These are phyloP conservation scores for Anthostomella pinea DNA, from an alignment of 2,329 filamentous ascomycete genomes.

Conservation along the genomic window DNA sequence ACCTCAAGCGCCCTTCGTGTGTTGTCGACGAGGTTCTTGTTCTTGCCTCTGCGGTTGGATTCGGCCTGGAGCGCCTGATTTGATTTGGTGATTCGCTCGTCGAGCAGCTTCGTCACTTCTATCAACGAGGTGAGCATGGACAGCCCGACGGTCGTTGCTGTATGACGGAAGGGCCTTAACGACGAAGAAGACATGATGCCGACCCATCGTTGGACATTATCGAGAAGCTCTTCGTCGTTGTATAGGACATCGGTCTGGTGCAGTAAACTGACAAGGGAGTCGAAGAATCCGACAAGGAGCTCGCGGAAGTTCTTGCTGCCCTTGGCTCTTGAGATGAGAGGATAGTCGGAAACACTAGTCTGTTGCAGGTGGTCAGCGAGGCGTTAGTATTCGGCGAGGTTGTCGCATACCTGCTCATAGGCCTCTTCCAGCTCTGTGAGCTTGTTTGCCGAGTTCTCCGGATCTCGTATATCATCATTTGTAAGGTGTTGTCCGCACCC, in stretches of 20 bases:
- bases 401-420: slow-evolving; percentile 67
- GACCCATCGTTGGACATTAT: slow-evolving; percentile 88
- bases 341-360: slow-evolving; percentile 74
- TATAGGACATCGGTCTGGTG: slow-evolving; percentile 83
- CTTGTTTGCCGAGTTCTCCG: slow-evolving; percentile 78
- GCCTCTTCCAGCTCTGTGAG: slow-evolving; percentile 83
- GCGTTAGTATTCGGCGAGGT: neutral
- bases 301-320: slow-evolving; percentile 75
- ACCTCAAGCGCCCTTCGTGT: slow-evolving; percentile 71
- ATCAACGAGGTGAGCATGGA: slow-evolving; percentile 78
- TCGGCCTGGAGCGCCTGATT: slow-evolving; percentile 78
- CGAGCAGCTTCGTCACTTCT: slow-evolving; percentile 66
- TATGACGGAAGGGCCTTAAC: slow-evolving; percentile 89
- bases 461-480: slow-evolving; percentile 80
- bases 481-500: slow-evolving; percentile 80
- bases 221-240: slow-evolving; percentile 71
- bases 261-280: slow-evolving; percentile 70
- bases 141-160: slow-evolving; percentile 80
- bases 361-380: slow-evolving; percentile 53
- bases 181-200: slow-evolving; percentile 85
- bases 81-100: slow-evolving; percentile 69
- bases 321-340: slow-evolving; percentile 79
- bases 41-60: slow-evolving; percentile 66
- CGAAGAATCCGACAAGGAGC: slow-evolving; percentile 75
- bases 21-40: slow-evolving; percentile 73